Base-by-base conservation (phyloP, 2,329 filamentous ascomycete species). In the Hypocreales sp. region DNA sequence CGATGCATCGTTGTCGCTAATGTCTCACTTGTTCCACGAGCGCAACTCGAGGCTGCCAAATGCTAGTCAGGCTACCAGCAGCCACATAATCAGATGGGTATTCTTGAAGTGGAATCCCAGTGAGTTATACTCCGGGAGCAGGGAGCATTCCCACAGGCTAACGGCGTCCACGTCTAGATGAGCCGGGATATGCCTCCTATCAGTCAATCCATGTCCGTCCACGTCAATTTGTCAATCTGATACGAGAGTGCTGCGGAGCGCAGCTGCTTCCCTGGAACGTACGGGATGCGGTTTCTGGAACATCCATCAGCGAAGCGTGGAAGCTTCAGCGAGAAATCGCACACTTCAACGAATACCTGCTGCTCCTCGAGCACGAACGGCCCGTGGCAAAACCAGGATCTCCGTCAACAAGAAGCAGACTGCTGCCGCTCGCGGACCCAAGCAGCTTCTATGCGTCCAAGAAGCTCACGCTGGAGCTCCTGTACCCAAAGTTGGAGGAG, bases 31-130 rank as follows among this genome's bases (percentile, higher is more conserved):
- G 22, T 58, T 90, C 20, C 65, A 73, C 30, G 56, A 72, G 22
- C 70, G 72, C 28, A 73, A 78, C 37, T 63, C 67, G 16, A 67
- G 76, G 40, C 71, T 78, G 24, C 78, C 81, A 2, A 75, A 69
- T 31, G 68, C 70, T 20, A 79, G 70, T 37, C 68, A 74, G 38
- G 61, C 62, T 21, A 78, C 74, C 4, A 74, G 72, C 20, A 78
- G 72, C 36, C 71, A 79, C 40, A 65, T 90, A 20, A 68, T 90
- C 30, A 66, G 73, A 40, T 98, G 90, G 90, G 50, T 90, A 2
- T 74, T 84, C 40, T 67, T 73, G 19, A 76, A 68, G 41, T 98
- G 87, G 84, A 74, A 73, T 37, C 79, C 84, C 37, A 74, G 81
- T 87, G 59, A 47, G 67, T 39, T 14, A 13, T n/a, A n/a, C 7